Conservation (phyloP, 371 early-diverging fungal species). For the Syncephalastrum contaminatum region DNA sequence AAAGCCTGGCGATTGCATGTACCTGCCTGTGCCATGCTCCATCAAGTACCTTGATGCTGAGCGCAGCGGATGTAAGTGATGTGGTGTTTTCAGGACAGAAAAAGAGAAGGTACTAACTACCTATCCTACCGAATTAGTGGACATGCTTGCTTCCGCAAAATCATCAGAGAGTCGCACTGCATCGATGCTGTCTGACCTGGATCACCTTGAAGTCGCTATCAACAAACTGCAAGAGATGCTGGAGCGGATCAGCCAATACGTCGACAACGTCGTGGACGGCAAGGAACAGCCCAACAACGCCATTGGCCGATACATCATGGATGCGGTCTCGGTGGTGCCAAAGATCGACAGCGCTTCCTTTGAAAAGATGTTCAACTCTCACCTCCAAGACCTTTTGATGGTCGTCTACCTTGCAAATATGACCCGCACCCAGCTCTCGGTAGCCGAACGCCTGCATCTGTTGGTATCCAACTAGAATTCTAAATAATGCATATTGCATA, state of each 20-base stretch:
- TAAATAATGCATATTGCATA: constrained; percentile 1
- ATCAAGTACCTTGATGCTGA: constrained; percentile 89
- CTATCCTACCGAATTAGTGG: constrained; percentile 47
- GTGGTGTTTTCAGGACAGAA: neutral
- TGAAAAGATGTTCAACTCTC: constrained; percentile 89
- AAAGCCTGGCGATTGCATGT: constrained; percentile 77
- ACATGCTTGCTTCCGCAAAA: constrained; percentile 75
- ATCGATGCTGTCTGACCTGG: constrained; percentile 82
- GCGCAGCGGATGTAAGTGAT: constrained; percentile 70
- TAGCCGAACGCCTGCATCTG: constrained; percentile 87
- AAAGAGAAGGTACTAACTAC: neutral
- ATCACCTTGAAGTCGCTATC: constrained; percentile 82
- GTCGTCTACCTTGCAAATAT: constrained; percentile 93
- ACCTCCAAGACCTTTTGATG: constrained; percentile 92
- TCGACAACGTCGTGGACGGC: constrained; percentile 75
- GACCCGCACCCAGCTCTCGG: constrained; percentile 90
- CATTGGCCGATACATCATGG: constrained; percentile 92
- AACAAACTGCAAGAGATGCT: constrained; percentile 81
- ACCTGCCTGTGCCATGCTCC: constrained; percentile 84
- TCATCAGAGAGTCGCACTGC: constrained; percentile 55
- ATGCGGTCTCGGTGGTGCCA: constrained; percentile 89
- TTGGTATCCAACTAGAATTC: constrained; percentile 52
- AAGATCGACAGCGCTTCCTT: constrained; percentile 83
- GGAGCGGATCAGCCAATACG: constrained; percentile 81
- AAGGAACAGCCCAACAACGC: constrained; percentile 70